Conservation (phyloP, 345 rosid species). For the Geranium brycei region DNA sequence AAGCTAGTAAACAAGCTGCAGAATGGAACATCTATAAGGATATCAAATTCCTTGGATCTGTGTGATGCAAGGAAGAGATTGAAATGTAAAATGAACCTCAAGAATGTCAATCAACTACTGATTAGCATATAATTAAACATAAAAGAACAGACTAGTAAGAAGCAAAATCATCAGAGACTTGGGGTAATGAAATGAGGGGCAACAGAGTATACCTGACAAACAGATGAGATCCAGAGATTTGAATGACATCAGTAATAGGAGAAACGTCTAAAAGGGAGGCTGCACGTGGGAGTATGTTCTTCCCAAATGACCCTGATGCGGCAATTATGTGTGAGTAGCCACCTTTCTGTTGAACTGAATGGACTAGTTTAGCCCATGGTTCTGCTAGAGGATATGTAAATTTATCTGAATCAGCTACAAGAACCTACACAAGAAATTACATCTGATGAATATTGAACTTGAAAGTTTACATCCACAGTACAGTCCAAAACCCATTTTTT, state of each 20-base stretch:
- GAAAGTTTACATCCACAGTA: background rate
- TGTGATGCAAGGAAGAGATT: background rate
- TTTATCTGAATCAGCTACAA: constrained; percentile 76
- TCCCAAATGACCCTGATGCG: constrained; percentile 80
- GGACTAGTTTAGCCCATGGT: constrained; percentile 78
- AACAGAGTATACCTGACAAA: constrained; percentile 50
- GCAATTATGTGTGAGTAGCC: constrained; percentile 66
- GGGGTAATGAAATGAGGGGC: background rate
- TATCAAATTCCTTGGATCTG: background rate
- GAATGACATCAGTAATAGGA: constrained; percentile 82
- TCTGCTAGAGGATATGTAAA: constrained; percentile 65
- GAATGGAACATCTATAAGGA: background rate
- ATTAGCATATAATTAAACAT: no score
- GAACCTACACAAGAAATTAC: constrained; percentile 37
- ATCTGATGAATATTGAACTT: constrained; percentile 4
- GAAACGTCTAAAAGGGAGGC: constrained; percentile 90
- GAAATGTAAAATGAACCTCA: background rate
- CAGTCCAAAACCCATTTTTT: background rate
- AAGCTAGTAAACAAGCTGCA: background rate
- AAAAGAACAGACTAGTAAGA: background rate
- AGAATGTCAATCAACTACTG: background rate
- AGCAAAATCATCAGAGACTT: background rate
- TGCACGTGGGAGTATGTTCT: constrained; percentile 73
- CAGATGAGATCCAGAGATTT: constrained; percentile 40
- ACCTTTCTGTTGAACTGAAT: constrained; percentile 50